These are phyloP conservation scores for Gossypium lobatum DNA, from an alignment of 441 rosid species.

Conservation along the genomic window DNA sequence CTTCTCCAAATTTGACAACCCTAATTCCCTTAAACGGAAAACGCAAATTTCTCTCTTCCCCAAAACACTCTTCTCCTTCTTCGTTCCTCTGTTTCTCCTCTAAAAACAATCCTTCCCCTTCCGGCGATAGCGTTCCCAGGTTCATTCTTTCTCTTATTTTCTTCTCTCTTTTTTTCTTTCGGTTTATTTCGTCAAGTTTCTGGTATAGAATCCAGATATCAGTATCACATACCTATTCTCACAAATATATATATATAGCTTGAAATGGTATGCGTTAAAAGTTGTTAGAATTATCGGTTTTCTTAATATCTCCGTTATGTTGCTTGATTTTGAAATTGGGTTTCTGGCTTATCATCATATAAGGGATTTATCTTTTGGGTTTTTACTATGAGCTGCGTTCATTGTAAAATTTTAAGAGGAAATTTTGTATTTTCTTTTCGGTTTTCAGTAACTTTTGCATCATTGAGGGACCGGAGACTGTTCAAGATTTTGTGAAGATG, in stretches of 20 bases:
- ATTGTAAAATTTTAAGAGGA: neutral
- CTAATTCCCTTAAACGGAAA: slow-evolving; percentile 8
- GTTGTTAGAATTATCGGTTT: neutral
- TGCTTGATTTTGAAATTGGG: neutral
- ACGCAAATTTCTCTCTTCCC: slow-evolving; percentile 14
- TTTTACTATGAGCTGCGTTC: neutral
- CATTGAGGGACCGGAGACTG: slow-evolving; percentile 88
- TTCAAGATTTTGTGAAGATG: slow-evolving; percentile 82
- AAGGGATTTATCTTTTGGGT: neutral
- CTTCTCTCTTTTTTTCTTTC: neutral
- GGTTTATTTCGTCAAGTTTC: neutral
- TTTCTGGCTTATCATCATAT: neutral
- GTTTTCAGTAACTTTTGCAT: slow-evolving; percentile 76
- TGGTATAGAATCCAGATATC: neutral
- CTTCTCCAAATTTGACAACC: slow-evolving; percentile 16
- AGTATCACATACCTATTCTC: neutral
- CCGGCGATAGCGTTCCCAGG: slow-evolving; percentile 47
- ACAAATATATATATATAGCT: neutral
- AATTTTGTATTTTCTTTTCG: neutral
- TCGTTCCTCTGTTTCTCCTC: slow-evolving; percentile 32
- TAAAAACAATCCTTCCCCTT: slow-evolving; percentile 30
- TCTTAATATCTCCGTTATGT: neutral
- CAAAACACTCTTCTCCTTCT: slow-evolving; percentile 14
- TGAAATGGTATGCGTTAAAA: neutral
- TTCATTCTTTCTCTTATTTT: slow-evolving; percentile 6